Base-by-base conservation (phyloP, 352 stramenopile genomes). In the Detonula confervacea region DNA sequence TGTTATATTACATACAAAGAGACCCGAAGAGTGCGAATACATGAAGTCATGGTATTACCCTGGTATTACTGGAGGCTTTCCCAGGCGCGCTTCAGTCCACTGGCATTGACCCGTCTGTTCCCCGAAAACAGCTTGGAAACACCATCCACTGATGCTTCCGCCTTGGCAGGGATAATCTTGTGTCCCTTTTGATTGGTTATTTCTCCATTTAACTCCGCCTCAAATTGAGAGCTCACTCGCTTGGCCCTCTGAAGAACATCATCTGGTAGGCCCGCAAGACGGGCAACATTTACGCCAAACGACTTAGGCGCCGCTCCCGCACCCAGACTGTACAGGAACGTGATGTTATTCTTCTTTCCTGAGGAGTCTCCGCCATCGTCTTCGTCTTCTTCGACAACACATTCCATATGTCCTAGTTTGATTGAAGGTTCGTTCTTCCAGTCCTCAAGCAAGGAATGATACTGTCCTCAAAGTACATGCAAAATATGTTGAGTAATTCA, bases 271-370 rank as follows among this genome's bases (percentile, higher is more conserved):
- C 96, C 96, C 8, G 98, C 97, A 16, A 99, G 91, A 83, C 97
- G 95, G 7, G 98, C 98, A 7, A 99, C 97, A 83, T 99, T 99
- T 73, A 99, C 96, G 64, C 98, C 98, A 86, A 99, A 99, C 66
- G 94, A 98, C 86, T 98, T 99, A 16, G 97, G 97, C 73, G 96
- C 99, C 63, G 97, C 94, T 2, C 98, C 98, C 6, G 95, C 87
- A 14, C 95, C 94, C 9, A 99, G 88, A 80, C 98, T 99, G 92
- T 99, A 99, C 37, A 99, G 82, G 87, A 99, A 99, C 0, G 97
- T 99, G 25, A 99, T 97, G 72, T 97, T 97, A 90, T 46, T 84
- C 66, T 65, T 81, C 59, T 33, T 55, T 33, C 74, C 59, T 22
- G 47, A 24, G 49, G 30, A 37, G 8, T 37, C 30, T 37, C 83